phyloP scores from a whole-genome alignment of 2,329 filamentous ascomycete genomes.

The Pseudocercospora fuligena region DNA sequence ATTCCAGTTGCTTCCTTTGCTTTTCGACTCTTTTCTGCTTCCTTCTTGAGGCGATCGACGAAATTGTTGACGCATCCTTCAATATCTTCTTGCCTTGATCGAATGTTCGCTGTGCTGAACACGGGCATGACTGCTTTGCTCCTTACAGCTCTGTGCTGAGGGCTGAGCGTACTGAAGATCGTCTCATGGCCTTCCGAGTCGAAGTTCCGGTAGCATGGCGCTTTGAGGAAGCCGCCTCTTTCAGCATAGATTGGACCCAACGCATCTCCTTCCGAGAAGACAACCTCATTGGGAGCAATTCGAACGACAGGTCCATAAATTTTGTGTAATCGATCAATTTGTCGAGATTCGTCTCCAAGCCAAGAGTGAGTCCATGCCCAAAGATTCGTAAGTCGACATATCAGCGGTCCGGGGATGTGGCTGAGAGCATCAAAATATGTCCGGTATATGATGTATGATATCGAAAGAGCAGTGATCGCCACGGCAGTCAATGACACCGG shows the following conservation, averaged over 20 bases:
- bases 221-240: constrained; percentile 60
- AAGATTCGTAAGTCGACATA: constrained; percentile 36
- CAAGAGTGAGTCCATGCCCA: constrained; percentile 39
- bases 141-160: constrained; percentile 47
- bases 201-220: constrained; percentile 59
- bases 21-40: constrained; percentile 33
- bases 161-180: constrained; percentile 57
- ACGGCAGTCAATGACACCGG: neutral
- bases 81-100: constrained; percentile 45
- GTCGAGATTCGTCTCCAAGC: constrained; percentile 35
- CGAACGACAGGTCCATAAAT: constrained; percentile 71
- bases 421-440: constrained; percentile 43
- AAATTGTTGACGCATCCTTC: constrained; percentile 50
- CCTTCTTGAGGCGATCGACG: constrained; percentile 46
- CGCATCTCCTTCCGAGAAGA: constrained; percentile 52
- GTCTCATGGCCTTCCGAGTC: constrained; percentile 61
- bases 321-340: constrained; percentile 57
- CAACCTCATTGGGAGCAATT: constrained; percentile 71
- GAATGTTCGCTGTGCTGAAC: constrained; percentile 55
- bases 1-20: constrained; percentile 30
- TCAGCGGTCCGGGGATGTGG: constrained; percentile 39
- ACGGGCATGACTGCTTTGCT: constrained; percentile 57
- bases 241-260: constrained; percentile 57
- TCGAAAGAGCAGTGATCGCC: neutral
- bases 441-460: constrained; percentile 35